phyloP scores from a whole-genome alignment of 768 basidiomycete species.

The Xerocomus potaroensis region DNA sequence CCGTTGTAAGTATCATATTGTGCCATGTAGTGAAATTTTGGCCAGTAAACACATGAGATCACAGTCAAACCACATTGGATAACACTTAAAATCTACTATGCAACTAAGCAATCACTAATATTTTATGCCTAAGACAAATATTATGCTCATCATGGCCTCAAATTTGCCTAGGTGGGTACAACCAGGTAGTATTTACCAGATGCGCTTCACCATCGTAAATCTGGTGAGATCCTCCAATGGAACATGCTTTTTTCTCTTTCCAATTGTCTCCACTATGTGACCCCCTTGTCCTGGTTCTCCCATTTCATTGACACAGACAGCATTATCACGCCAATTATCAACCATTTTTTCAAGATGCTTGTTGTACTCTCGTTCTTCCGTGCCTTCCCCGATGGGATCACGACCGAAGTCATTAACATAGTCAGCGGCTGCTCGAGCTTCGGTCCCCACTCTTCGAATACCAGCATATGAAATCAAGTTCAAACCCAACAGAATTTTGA shows the following conservation, averaged over 20 bases:
- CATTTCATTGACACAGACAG: constrained; percentile 62
- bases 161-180: no score
- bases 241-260: constrained; percentile 45
- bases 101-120: no score
- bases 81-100: no score
- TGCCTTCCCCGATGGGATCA: constrained; percentile 88
- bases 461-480: constrained; percentile 83
- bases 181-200: constrained; percentile 45
- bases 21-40: no score
- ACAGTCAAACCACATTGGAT: no score
- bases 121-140: no score
- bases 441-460: constrained; percentile 69
- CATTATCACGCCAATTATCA: constrained; percentile 67
- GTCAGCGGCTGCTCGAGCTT: constrained; percentile 69
- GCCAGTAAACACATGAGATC: no score
- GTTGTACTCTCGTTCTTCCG: constrained; percentile 86
- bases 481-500: constrained; percentile 92
- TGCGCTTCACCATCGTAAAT: constrained; percentile 95
- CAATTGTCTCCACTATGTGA: no score
- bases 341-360: constrained; percentile 71
- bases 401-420: constrained; percentile 82
- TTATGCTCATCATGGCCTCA: no score
- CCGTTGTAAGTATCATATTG: no score
- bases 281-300: no score
- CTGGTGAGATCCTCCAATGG: constrained; percentile 86